Conservation (phyloP, 257 asterid genomes). For the Perilla frutescens region DNA sequence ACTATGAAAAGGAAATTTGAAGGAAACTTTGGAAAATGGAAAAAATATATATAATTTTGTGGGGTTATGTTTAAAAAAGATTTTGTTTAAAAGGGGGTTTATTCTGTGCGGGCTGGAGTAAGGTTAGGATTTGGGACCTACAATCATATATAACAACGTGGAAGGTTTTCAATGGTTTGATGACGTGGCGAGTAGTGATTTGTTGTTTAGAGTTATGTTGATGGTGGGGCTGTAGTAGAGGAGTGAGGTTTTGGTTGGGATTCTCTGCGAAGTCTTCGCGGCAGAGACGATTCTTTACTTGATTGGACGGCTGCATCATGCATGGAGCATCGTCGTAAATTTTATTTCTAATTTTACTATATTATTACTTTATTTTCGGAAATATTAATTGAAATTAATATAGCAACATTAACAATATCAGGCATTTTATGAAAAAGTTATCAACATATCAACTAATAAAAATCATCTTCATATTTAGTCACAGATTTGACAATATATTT, state of each 20-base stretch:
- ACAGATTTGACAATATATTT: no score
- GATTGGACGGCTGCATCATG: slow-evolving; percentile 15
- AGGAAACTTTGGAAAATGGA: slow-evolving; percentile 21
- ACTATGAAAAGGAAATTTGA: slow-evolving; percentile 13
- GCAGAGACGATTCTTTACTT: slow-evolving; percentile 35
- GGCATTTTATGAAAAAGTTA: no score
- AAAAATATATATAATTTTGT: neutral
- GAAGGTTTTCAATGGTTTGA: neutral
- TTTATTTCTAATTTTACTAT: neutral
- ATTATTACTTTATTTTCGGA: no score
- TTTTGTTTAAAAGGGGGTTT: neutral
- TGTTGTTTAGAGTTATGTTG: neutral
- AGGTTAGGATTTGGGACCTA: neutral
- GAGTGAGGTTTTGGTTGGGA: slow-evolving; percentile 8
- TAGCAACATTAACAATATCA: no score
- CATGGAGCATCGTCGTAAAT: slow-evolving; percentile 23
- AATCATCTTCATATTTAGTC: no score
- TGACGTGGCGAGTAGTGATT: slow-evolving; percentile 28
- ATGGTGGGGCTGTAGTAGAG: neutral
- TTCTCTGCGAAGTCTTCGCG: slow-evolving; percentile 30
- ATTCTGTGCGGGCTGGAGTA: slow-evolving; percentile 20
- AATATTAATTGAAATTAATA: no score
- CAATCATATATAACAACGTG: neutral
- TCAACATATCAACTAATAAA: no score
- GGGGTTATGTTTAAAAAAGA: slow-evolving; percentile 6